Percentiles rank a stretch among this genome's conserved stretches.
Evolutionary conservation across 129 eudicot species (phyloP).

Genomic region (Flaveria bidentis): DNA sequence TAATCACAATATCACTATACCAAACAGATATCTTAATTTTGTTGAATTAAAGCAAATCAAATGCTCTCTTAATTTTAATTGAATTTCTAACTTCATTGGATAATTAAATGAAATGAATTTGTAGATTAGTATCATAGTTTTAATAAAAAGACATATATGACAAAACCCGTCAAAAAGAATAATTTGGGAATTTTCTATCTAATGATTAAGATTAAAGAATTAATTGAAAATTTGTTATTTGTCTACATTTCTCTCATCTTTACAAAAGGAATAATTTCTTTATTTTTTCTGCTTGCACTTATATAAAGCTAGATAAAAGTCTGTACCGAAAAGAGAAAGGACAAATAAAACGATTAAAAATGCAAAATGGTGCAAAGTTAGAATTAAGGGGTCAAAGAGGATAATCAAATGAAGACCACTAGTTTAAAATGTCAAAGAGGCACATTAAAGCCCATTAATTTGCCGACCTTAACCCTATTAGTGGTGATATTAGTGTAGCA

Average conservation of each 20-base stretch:
- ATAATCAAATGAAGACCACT: conserved; percentile 40
- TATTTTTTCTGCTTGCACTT: background rate
- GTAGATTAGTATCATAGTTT: background rate
- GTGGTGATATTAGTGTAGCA: conserved; percentile 35
- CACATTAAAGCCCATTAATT: conserved; percentile 35
- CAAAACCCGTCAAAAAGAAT: background rate
- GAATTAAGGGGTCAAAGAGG: conserved; percentile 24
- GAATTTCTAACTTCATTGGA: too few species aligned
- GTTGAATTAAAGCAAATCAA: too few species aligned
- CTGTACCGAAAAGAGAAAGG: background rate
- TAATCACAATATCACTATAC: too few species aligned
- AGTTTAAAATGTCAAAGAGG: conserved; percentile 29
- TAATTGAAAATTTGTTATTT: background rate
- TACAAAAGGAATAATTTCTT: background rate
- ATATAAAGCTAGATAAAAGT: background rate
- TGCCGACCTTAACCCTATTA: conserved; percentile 32
- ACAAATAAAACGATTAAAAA: conserved; percentile 1
- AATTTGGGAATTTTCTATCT: background rate
- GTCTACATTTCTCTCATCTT: background rate
- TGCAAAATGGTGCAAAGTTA: conserved; percentile 8
- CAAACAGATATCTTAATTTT: too few species aligned
- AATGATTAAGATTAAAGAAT: background rate
- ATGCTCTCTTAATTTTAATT: too few species aligned
- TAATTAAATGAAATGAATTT: too few species aligned
- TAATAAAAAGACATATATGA: background rate